These are phyloP conservation scores for Nemania bipapillata DNA, from an alignment of 2,329 filamentous ascomycete species.

Conservation along the genomic window DNA sequence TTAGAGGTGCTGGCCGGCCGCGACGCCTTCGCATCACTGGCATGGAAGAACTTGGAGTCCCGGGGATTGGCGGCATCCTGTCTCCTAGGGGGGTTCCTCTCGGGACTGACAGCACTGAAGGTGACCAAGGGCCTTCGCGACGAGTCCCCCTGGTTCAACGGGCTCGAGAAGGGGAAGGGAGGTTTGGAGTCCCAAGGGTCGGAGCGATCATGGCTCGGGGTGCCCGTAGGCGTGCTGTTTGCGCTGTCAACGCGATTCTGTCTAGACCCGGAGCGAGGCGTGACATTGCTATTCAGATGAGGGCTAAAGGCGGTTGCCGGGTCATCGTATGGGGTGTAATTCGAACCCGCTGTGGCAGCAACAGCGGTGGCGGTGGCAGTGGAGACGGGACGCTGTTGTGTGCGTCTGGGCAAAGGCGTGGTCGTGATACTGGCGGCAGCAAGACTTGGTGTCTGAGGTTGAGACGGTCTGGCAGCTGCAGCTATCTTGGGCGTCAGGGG, in stretches of 20 bases:
- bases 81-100: slow-evolving; percentile 47
- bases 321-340: slow-evolving; percentile 57
- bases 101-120: slow-evolving; percentile 56
- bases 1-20: slow-evolving; percentile 50
- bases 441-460: slow-evolving; percentile 45
- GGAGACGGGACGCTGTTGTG: slow-evolving; percentile 40
- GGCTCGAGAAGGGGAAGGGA: slow-evolving; percentile 52
- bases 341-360: slow-evolving; percentile 34
- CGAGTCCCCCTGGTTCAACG: slow-evolving; percentile 49
- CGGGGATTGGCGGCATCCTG: slow-evolving; percentile 45
- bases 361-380: no score
- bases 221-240: slow-evolving; percentile 72
- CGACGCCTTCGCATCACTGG: slow-evolving; percentile 74
- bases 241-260: slow-evolving; percentile 77
- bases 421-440: slow-evolving; percentile 44
- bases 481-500: slow-evolving; percentile 69
- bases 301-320: slow-evolving; percentile 63
- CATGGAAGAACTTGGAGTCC: slow-evolving; percentile 88
- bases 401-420: slow-evolving; percentile 57
- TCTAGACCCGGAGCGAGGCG: slow-evolving; percentile 79
- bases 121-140: slow-evolving; percentile 52
- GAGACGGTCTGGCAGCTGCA: slow-evolving; percentile 39
- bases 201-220: slow-evolving; percentile 61
- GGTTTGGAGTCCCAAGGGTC: slow-evolving; percentile 59
- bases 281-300: slow-evolving; percentile 75